Base-by-base conservation (phyloP, 2,329 filamentous ascomycete genomes). In the Capronia americana region DNA sequence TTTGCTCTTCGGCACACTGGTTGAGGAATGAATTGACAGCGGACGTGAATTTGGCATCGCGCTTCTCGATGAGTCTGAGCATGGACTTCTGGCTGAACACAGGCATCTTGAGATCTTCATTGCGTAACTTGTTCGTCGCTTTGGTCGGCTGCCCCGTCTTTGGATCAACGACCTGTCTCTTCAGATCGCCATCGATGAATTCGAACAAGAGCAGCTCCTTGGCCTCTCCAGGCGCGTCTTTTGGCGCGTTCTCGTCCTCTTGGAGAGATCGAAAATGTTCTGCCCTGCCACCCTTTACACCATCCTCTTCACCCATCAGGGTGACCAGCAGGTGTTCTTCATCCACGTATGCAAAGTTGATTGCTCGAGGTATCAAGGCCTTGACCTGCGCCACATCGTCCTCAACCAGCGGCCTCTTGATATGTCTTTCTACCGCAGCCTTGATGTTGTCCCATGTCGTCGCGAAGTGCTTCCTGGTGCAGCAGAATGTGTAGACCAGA, bases 51-150 rank as follows among this genome's bases (percentile, higher is more conserved):
- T 93, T 95, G 61, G 82, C 81, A 74, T 97, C 97, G 56, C 95
- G 85, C 79, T 94, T 95, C 78, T 94, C 92, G 72, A 99, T 97
- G 71, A 97, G 77, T 60, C 84, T 86, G 75, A 91, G 88, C 90
- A 98, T 92, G 79, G 97, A 92, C 77, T 93, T 93, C 78, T 97
- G 93, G 69, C 92, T 92, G 80, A 88, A 97, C 8, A 96, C 91
- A 0, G 94, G 95, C 88, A 97, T 92, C 78, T 91, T 96, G 71
- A 98, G 76, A 67, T 92, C 88, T 74, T 97, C 93, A 23, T 93
- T 86, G 65, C 87, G 85, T 69, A 93, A 81, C 73, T 87, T 91
- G 64, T 88, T 85, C 12, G 84, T 87, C 0, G 90, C 85, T 62
- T 88, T 90, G 0, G 85, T 87, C 0, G 89, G 85, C 76, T 93